Evolutionary conservation across 192 early-diverging fungal species (phyloP).

Genomic region (Gonapodya prolifera): DNA sequence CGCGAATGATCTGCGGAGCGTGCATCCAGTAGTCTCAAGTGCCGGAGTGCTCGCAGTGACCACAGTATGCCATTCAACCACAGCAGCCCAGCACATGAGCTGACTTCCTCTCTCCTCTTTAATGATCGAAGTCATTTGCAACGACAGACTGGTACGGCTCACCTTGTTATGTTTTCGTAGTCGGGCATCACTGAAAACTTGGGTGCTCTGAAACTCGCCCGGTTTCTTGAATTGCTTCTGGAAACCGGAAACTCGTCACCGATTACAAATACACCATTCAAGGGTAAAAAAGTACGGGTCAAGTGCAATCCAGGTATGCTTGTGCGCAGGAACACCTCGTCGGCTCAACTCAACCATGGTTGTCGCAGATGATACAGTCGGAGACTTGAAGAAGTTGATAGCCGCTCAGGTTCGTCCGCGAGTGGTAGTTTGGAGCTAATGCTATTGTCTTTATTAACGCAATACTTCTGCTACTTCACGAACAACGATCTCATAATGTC

Average conservation of each 20-base stretch:
- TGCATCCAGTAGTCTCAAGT: no score
- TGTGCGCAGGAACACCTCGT: background rate
- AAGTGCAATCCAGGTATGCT: conserved; percentile 58
- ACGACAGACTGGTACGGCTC: conserved; percentile 53
- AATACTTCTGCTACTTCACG: background rate
- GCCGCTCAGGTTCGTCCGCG: conserved; percentile 49
- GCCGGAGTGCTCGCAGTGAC: no score
- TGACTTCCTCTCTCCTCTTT: no score
- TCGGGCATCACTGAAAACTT: no score
- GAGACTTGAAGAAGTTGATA: conserved; percentile 73
- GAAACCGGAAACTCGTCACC: no score
- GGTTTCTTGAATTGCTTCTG: no score
- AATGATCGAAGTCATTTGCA: conserved; percentile 59
- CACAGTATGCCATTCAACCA: no score
- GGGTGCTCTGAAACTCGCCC: no score
- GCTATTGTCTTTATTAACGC: background rate
- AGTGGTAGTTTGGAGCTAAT: no score
- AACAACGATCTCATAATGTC: background rate
- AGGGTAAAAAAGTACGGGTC: conserved; percentile 77
- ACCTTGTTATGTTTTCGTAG: no score
- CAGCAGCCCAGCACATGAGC: no score
- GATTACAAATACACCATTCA: background rate
- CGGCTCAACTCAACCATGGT: background rate
- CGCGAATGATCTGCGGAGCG: no score
- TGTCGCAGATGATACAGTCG: conserved; percentile 67